These are phyloP conservation scores for Corrigiola litoralis DNA, from an alignment of 179 eudicot species.

Conservation along the genomic window DNA sequence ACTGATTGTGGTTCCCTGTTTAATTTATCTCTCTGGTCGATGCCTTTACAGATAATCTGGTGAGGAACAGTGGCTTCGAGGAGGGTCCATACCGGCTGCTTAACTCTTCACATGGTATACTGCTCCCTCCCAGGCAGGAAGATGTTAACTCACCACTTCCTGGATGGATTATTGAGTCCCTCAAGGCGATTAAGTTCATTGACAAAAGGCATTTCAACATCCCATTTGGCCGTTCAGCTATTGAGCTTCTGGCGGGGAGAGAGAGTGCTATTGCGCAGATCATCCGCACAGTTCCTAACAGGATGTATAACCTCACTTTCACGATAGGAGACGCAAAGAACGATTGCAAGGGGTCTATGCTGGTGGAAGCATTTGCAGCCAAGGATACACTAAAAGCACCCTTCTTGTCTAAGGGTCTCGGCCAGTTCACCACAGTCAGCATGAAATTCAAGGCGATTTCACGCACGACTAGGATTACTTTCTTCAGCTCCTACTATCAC, in stretches of 20 bases:
- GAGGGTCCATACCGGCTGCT: constrained; percentile 60
- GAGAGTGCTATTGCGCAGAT: constrained; percentile 79
- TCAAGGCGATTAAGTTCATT: constrained; percentile 76
- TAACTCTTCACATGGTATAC: constrained; percentile 69
- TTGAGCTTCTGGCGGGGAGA: constrained; percentile 79
- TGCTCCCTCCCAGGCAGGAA: constrained; percentile 73
- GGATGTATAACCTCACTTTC: constrained; percentile 55
- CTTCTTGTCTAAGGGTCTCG: constrained; percentile 57
- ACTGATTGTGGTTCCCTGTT: too few relatives aligned
- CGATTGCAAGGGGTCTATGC: constrained; percentile 71
- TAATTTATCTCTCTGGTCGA: not conserved
- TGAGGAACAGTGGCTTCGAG: constrained; percentile 72
- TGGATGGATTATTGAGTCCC: constrained; percentile 82
- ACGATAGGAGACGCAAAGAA: constrained; percentile 74
- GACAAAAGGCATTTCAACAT: constrained; percentile 66
- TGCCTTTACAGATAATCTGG: constrained; percentile 43
- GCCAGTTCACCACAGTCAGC: constrained; percentile 35
- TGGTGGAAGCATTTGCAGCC: constrained; percentile 85
- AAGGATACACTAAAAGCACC: constrained; percentile 56
- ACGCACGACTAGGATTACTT: constrained; percentile 54
- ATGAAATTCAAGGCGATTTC: constrained; percentile 56
- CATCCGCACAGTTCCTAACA: constrained; percentile 53
- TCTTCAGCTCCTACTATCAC: constrained; percentile 79
- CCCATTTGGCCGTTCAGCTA: constrained; percentile 58
- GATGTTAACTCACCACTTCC: constrained; percentile 78